Conservation (phyloP, 2,329 filamentous ascomycete genomes). For the Colletotrichum graminicola region DNA sequence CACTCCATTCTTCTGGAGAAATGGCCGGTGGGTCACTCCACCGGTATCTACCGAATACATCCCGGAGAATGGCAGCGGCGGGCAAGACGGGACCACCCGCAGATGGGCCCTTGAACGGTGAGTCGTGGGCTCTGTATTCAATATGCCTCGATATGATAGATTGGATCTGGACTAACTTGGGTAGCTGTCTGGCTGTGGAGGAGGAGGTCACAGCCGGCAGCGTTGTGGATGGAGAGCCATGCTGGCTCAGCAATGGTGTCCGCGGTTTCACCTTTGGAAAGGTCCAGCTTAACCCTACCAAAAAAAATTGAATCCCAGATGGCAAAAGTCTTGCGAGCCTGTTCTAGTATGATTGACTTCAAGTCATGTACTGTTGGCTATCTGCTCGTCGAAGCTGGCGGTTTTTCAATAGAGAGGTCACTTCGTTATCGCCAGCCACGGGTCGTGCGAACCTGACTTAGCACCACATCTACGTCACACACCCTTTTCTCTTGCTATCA, state of each 20-base stretch:
- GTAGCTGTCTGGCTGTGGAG: constrained; percentile 73
- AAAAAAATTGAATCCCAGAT: not conserved
- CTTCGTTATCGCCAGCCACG: not conserved
- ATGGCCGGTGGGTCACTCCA: constrained; percentile 84
- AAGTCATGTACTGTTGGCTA: not conserved
- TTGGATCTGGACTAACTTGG: constrained; percentile 30
- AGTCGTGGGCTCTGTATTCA: constrained; percentile 40
- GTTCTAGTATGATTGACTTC: no score
- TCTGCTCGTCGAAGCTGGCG: not conserved
- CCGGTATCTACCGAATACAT: constrained; percentile 62
- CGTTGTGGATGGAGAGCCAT: constrained; percentile 78
- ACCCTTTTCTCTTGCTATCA: not conserved
- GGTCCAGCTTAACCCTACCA: constrained; percentile 47
- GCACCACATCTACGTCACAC: not conserved
- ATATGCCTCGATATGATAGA: not conserved
- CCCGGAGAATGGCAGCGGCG: constrained; percentile 69
- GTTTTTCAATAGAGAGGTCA: not conserved
- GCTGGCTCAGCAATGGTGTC: constrained; percentile 91
- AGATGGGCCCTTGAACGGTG: constrained; percentile 83
- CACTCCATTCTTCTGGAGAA: constrained; percentile 83
- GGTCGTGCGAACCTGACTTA: not conserved
- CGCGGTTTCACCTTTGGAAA: constrained; percentile 77
- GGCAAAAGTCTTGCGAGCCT: not conserved
- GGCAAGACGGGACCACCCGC: constrained; percentile 85
- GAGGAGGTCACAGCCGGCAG: constrained; percentile 69